Evolutionary conservation across 805 yeast genomes (phyloP), one percentile per base, ranked within the genome.

Genomic region (Ogataea dorogensis): DNA sequence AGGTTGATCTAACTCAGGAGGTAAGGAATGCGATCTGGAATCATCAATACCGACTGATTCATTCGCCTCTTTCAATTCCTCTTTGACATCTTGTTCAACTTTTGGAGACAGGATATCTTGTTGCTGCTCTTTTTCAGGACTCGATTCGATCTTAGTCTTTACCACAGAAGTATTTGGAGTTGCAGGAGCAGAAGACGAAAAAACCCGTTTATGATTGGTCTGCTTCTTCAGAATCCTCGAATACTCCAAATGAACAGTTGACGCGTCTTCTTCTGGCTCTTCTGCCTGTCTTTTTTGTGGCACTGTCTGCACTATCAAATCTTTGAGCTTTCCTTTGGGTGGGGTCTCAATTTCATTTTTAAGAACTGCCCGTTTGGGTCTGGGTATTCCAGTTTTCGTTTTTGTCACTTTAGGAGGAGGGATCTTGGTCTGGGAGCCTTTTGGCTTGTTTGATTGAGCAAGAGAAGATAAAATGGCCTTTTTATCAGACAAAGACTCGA

Each of bases 201-300:
- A 55, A 7, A 42, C 34, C 5, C 50, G 37, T 28, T 53, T 55
- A 28, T 36, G 49, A 10, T 52, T 55, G 2, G 54, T 47, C 6
- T 39, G 43, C 14, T 42, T 49, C 26, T 53, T 49, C 15, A 52
- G 31, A 19, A 46, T 38, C 27, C 31, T 40, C 2, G 58, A 53
- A 23, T 42, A 49, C 19, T 49, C 58, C 19, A 42, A 33, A 25
- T 51, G 44, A 2, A 52, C 50, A n/a, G 49, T 32, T 11, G 53
- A 47, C 1, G 29, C 39, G 4, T 42, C 49, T 17, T 33, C 44
- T 5, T 15, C 19, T 2, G 25, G 35, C n/a, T 42, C 37, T 9
- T 43, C 50, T 6, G 17, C 28, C 2, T 28, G 10, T 15, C 56
- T 31, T 27, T 51, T 50, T 5, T 38, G 27, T 3, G 53, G 53